Evolutionary conservation across 768 basidiomycete species (phyloP).

Genomic region (Tylopilus subfusipes): DNA sequence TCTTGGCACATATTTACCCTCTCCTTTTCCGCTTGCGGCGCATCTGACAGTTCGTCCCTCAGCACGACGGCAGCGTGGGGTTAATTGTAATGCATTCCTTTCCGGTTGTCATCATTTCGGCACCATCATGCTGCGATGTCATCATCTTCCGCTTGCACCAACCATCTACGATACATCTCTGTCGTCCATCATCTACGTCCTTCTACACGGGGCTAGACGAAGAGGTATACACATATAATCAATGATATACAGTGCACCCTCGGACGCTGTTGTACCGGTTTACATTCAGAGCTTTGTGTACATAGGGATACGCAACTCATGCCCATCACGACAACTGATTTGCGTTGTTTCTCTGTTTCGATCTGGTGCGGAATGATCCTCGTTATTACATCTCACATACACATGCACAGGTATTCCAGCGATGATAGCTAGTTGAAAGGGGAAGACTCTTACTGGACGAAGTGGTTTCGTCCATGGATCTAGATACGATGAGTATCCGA

Average conservation of each 20-base stretch:
- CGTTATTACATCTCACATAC: background rate
- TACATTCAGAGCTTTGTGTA: background rate
- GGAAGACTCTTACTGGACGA: background rate
- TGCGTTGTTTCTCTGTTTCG: background rate
- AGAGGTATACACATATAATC: background rate
- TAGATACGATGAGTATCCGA: background rate
- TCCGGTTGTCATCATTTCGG: background rate
- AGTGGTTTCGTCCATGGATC: background rate
- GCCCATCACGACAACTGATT: background rate
- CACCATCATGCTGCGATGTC: background rate
- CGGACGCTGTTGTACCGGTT: background rate
- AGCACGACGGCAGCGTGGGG: slow-evolving; percentile 69
- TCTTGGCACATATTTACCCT: no score
- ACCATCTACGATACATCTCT: slow-evolving; percentile 2
- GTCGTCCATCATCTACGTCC: background rate
- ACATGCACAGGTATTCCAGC: background rate
- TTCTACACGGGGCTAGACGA: background rate
- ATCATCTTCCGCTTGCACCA: background rate
- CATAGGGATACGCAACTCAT: background rate
- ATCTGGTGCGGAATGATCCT: slow-evolving; percentile 4
- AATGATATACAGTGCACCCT: background rate
- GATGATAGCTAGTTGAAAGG: background rate
- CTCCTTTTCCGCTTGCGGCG: background rate
- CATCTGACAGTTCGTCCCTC: slow-evolving; percentile 2
- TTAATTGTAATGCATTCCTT: slow-evolving; percentile 23